Evolutionary conservation across 495 filamentous ascomycete genomes (phyloP).

Genomic region (Jackrogersella multiformis): DNA sequence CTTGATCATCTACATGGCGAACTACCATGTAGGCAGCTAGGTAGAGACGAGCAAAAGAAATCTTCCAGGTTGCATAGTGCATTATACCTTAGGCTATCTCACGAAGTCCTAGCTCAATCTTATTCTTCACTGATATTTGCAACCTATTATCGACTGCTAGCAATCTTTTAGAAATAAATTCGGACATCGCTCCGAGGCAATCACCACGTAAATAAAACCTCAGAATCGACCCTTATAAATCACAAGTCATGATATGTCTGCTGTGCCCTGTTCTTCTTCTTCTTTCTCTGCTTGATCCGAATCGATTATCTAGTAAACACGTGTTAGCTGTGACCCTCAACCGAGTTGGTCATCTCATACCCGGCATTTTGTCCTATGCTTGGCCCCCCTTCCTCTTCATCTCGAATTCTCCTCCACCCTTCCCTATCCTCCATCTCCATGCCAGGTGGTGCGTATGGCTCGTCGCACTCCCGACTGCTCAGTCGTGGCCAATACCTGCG

Average conservation of each 20-base stretch:
- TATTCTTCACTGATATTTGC: too few species aligned
- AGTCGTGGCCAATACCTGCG: constrained; percentile 68
- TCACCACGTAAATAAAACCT: too few species aligned
- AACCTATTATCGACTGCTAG: too few species aligned
- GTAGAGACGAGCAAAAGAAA: too few species aligned
- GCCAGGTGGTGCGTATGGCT: constrained; percentile 57
- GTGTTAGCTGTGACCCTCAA: constrained; percentile 37
- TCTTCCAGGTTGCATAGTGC: too few species aligned
- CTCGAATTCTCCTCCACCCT: constrained; percentile 45
- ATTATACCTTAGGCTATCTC: too few species aligned
- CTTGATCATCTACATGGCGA: too few species aligned
- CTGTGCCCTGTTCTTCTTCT: background rate
- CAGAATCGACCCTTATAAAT: too few species aligned
- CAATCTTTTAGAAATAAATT: too few species aligned
- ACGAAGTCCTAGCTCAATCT: too few species aligned
- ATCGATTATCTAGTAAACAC: constrained; percentile 38
- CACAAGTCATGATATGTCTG: constrained; percentile 7
- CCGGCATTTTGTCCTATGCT: constrained; percentile 37
- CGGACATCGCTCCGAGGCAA: too few species aligned
- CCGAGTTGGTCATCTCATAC: constrained; percentile 44
- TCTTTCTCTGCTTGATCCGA: background rate
- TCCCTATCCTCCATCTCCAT: constrained; percentile 34
- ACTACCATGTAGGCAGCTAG: too few species aligned
- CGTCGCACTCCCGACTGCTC: constrained; percentile 56
- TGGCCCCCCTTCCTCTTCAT: constrained; percentile 47